Evolutionary conservation across 495 filamentous ascomycete genomes (phyloP), one percentile per base, ranked within the genome.

Genomic region (Penicillium arizonense): DNA sequence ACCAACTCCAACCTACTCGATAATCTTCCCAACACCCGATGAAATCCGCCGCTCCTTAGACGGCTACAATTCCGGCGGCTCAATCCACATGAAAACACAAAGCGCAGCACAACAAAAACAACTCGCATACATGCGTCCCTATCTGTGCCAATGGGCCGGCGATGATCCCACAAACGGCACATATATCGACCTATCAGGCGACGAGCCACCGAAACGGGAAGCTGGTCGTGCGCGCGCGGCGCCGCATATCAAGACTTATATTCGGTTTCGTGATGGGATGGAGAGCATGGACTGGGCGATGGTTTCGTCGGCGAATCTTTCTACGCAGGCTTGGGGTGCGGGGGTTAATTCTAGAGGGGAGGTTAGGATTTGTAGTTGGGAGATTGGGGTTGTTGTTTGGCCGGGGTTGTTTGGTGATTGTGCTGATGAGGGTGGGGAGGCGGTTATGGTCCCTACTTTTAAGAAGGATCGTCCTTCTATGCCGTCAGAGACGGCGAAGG

Each of bases 171-270:
- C 57, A 8, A 28, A 44, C n/a, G 32, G 57, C 3, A 47, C 55
- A 8, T 50, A 35, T 13, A 40, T 55, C 5, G 57, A 65, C 12
- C 30, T 58, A 7, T 58, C 55, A 12, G 53, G 53, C 28, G 55
- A 49, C 4, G 43, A 37, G 5, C 36, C 26, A 0, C 3, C 36
- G 2, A 57, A 56, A 26, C 71, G 75, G 13, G 73, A 80, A 36
- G 80, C 82, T 21, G 82, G 86, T 10, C 77, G 91, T 39, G 76
- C 82, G n/a, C 77, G 82, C n/a, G 91, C 91, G 4, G 91, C 91
- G 3, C 91, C 91, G 0, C 91, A 96, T 62, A 88, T 96, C 57
- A 96, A 96, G 65, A 96, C 91, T 0, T 96, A 94, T 50, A 83
- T 93, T 41, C 83, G 89, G 4, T 95, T 86, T 61, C 62, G 75